A percentile compares a stretch with the other conserved stretches of the same genome.
phyloP scores from a whole-genome alignment of 2,329 filamentous ascomycete genomes.

The Fusarium veterinarium region DNA sequence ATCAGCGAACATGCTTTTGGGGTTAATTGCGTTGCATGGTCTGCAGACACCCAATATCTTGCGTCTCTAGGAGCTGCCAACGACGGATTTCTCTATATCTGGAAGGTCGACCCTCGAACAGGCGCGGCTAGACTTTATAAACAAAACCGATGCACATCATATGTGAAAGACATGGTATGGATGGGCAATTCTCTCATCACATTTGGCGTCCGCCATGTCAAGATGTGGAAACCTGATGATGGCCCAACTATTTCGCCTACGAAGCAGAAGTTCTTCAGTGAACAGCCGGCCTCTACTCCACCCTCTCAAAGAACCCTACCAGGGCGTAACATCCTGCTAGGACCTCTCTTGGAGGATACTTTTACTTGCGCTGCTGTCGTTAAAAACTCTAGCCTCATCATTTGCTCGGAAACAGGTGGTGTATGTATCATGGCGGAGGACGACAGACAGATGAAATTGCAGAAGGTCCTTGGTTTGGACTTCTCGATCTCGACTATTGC shows the following conservation, averaged over 20 bases:
- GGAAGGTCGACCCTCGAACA: conserved; percentile 85
- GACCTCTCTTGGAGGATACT: conserved; percentile 81
- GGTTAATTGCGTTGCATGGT: conserved; percentile 90
- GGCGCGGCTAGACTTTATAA: conserved; percentile 83
- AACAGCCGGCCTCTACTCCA: conserved; percentile 50
- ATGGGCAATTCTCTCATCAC: conserved; percentile 86
- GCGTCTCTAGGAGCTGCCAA: conserved; percentile 90
- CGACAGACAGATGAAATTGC: conserved; percentile 76
- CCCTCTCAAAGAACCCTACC: conserved; percentile 71
- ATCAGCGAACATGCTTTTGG: conserved; percentile 92
- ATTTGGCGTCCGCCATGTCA: conserved; percentile 90
- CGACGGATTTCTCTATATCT: conserved; percentile 93
- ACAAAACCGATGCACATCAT: conserved; percentile 91
- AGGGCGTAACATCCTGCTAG: conserved; percentile 89
- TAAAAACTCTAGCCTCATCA: conserved; percentile 76
- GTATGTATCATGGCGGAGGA: conserved; percentile 89
- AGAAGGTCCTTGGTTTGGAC: conserved; percentile 72
- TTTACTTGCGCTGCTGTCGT: conserved; percentile 83
- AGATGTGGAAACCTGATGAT: conserved; percentile 90
- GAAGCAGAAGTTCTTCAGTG: conserved; percentile 67
- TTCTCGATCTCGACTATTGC: conserved; percentile 77
- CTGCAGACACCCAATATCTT: conserved; percentile 84
- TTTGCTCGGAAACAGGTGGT: conserved; percentile 89
- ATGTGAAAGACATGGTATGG: conserved; percentile 89
- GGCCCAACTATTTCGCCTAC: conserved; percentile 67